Percentiles rank a stretch among this genome's conserved stretches.
Evolutionary conservation across 1,284 basidiomycete species (phyloP).

Genomic region (Ustilago nuda): DNA sequence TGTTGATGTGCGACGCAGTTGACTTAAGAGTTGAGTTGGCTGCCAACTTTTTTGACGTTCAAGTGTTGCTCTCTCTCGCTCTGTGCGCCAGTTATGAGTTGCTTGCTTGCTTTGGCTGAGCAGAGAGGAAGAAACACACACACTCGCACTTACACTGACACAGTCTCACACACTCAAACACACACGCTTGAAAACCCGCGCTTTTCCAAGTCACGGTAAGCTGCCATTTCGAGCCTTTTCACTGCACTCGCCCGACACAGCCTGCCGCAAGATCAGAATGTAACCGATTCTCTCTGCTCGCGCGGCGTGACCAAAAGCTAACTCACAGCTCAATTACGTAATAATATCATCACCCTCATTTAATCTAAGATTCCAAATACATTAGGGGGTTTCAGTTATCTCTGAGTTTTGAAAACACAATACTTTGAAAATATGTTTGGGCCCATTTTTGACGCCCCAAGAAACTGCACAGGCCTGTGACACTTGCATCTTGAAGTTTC

Average conservation of each 20-base stretch:
- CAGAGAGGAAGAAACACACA: constrained; percentile 3
- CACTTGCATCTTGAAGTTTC: no score
- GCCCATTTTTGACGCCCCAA: no score
- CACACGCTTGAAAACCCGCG: not conserved
- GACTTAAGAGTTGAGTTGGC: not conserved
- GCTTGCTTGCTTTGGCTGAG: not conserved
- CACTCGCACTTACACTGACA: not conserved
- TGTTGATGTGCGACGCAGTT: constrained; percentile 10
- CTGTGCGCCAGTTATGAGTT: not conserved
- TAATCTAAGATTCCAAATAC: not conserved
- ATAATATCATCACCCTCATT: not conserved
- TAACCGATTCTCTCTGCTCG: not conserved
- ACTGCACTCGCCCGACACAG: constrained; percentile 3
- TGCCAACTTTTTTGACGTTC: constrained; percentile 1
- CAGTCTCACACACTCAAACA: not conserved
- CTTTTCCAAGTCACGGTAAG: constrained; percentile 4
- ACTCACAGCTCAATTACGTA: no score
- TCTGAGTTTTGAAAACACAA: no score
- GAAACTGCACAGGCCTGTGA: no score
- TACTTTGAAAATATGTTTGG: no score
- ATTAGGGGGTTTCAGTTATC: no score
- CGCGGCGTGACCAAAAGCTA: not conserved
- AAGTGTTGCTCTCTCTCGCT: constrained; percentile 8
- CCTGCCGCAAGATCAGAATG: not conserved
- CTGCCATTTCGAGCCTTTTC: not conserved